Evolutionary conservation across 1,284 basidiomycete species (phyloP).

Genomic region (Ceratobasidium sp.): DNA sequence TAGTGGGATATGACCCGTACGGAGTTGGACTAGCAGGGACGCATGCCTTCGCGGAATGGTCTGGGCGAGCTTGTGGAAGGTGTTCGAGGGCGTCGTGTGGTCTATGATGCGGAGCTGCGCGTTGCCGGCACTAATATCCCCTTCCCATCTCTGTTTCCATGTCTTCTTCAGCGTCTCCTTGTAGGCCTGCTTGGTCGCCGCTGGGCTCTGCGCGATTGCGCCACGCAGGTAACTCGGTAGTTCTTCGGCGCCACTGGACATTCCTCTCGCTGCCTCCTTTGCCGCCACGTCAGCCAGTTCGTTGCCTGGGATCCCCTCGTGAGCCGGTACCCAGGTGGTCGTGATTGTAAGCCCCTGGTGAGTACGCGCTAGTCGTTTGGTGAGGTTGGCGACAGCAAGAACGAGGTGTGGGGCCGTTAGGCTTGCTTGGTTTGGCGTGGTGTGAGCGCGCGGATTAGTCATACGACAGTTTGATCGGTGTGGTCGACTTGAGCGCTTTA

Average conservation of each 20-base stretch:
- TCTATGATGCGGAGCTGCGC: not conserved
- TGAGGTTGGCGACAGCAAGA: no score
- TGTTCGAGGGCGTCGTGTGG: not conserved
- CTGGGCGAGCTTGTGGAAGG: slow-evolving; percentile 20
- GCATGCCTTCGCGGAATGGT: not conserved
- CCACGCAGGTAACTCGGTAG: slow-evolving; percentile 47
- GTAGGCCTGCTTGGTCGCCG: slow-evolving; percentile 6
- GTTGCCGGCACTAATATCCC: not conserved
- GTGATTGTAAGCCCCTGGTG: no score
- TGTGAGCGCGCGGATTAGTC: no score
- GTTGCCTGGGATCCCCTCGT: no score
- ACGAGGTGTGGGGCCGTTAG: no score
- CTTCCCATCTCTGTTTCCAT: not conserved
- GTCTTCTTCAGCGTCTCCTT: not conserved
- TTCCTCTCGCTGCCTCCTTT: no score
- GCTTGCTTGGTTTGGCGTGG: no score
- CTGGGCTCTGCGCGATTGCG: not conserved
- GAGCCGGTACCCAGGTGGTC: no score
- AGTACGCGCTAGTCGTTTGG: no score
- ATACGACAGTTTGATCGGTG: no score
- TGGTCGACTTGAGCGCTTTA: no score
- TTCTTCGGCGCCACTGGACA: slow-evolving; percentile 31
- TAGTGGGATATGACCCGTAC: not conserved
- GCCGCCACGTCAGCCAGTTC: no score
- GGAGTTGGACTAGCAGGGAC: slow-evolving; percentile 10